Evolutionary conservation across 164 flowering plant species (phyloP).

Genomic region (Sextonia rubra): DNA sequence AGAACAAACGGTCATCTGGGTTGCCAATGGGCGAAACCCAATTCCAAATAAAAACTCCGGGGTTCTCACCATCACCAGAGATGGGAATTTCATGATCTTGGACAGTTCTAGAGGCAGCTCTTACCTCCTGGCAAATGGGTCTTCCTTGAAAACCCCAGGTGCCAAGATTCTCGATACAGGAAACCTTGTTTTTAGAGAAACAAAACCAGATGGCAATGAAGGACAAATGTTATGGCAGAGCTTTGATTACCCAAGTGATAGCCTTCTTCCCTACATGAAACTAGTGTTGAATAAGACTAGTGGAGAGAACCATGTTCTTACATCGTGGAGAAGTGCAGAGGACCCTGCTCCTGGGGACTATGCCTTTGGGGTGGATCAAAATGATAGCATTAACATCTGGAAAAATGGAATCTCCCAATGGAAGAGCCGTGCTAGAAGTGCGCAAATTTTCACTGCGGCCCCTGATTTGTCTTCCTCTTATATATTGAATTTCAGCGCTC

Average conservation of each 20-base stretch:
- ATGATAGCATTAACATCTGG: not conserved
- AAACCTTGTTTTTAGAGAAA: constrained; percentile 30
- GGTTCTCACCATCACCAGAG: constrained; percentile 15
- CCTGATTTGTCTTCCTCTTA: not conserved
- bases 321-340: constrained; percentile 39
- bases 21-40: constrained; percentile 14
- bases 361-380: not conserved
- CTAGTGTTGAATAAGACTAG: constrained; percentile 31
- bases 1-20: constrained; percentile 8
- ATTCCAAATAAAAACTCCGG: constrained; percentile 20
- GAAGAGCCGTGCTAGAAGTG: constrained; percentile 1
- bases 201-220: not conserved
- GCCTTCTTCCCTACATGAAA: constrained; percentile 39
- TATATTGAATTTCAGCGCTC: not conserved
- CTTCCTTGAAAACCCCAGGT: constrained; percentile 1
- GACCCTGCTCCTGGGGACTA: constrained; percentile 29
- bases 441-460: not conserved
- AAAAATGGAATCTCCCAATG: not conserved
- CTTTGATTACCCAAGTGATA: constrained; percentile 42
- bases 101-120: not conserved
- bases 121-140: constrained; percentile 27
- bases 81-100: constrained; percentile 24
- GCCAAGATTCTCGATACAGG: constrained; percentile 47
- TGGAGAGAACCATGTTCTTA: constrained; percentile 30
- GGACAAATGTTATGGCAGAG: constrained; percentile 46